Conservation (phyloP, 2,329 filamentous ascomycete species). For the Aspergillus flavus region DNA sequence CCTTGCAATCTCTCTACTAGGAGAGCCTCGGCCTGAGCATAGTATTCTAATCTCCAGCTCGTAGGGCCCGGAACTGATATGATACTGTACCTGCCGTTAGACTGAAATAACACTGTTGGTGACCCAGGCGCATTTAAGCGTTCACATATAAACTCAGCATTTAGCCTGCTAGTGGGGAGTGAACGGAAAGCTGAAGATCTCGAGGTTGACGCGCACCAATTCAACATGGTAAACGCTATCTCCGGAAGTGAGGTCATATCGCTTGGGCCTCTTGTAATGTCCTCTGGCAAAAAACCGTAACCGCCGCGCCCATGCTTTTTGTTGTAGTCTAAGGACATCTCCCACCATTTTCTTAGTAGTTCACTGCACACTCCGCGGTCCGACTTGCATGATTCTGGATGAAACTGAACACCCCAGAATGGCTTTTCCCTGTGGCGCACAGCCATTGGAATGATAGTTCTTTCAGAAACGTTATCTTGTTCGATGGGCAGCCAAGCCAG, state of each 20-base stretch:
- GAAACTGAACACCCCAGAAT: constrained; percentile 87
- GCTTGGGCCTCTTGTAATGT: constrained; percentile 23
- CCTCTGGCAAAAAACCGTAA: constrained; percentile 21
- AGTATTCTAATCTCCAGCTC: constrained; percentile 43
- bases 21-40: constrained; percentile 25
- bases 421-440: constrained; percentile 69
- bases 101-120: constrained; percentile 47
- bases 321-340: constrained; percentile 65
- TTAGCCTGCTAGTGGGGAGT: constrained; percentile 25
- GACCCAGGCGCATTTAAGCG: constrained; percentile 34
- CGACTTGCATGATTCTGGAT: constrained; percentile 88
- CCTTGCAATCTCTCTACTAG: constrained; percentile 25
- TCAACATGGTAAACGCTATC: constrained; percentile 52
- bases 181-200: constrained; percentile 28
- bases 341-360: constrained; percentile 77
- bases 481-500: constrained; percentile 62
- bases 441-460: constrained; percentile 69
- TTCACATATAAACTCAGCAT: constrained; percentile 38
- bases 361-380: constrained; percentile 57
- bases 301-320: constrained; percentile 29
- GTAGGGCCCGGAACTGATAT: constrained; percentile 38
- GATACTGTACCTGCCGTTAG: constrained; percentile 41
- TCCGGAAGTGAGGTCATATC: constrained; percentile 26
- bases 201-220: constrained; percentile 36
- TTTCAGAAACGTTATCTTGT: constrained; percentile 39